Evolutionary conservation across 352 stramenopile species (phyloP), one percentile per base, ranked within the genome.

Genomic region (Globisporangium nagaii): DNA sequence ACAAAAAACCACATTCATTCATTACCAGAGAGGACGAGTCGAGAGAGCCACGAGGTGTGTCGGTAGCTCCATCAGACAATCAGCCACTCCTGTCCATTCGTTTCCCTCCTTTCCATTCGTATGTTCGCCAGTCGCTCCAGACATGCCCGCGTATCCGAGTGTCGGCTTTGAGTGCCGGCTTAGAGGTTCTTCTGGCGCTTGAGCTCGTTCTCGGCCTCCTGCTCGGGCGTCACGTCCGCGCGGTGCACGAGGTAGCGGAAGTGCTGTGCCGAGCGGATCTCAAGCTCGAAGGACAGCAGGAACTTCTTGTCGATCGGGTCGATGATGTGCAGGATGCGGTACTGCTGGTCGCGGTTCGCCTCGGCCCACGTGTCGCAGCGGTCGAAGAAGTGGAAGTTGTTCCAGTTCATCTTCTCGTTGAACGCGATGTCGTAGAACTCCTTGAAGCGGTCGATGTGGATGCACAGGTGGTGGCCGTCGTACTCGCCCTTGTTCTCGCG

Each of bases 401-500:
- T 88, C 78, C 75, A 88, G 46, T 81, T 67, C 70, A 86, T 84
- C 24, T 67, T 59, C 19, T 86, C 75, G 49, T 79, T 78, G 61
- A 49, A 63, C 4, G 75, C 75, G 41, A 76, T 62, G 59, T 86
- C 65, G 65, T 84, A 86, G 42, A 61, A 73, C 53, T 81, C 70
- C 51, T 88, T 71, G 53, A 88, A 88, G 32, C 74, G 69, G 48
- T 83, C 66, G 27, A 88, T 86, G 60, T 88, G 75, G 57, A 88
- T 82, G 62, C 78, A 88, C 54, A 88, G 58, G 63, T 88, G 78
- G 63, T 88, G 75, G 32, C 78, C 78, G 56, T 88, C 78, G 58
- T 88, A 88, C 60, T 83, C 75, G 36, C 75, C 75, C 64, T 73
- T 82, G 61, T 41, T 79, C 50, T 77, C 67, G 25, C 58, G 65